Evolutionary conservation across 2,329 filamentous ascomycete species (phyloP).

Genomic region (Bisporella sp.): DNA sequence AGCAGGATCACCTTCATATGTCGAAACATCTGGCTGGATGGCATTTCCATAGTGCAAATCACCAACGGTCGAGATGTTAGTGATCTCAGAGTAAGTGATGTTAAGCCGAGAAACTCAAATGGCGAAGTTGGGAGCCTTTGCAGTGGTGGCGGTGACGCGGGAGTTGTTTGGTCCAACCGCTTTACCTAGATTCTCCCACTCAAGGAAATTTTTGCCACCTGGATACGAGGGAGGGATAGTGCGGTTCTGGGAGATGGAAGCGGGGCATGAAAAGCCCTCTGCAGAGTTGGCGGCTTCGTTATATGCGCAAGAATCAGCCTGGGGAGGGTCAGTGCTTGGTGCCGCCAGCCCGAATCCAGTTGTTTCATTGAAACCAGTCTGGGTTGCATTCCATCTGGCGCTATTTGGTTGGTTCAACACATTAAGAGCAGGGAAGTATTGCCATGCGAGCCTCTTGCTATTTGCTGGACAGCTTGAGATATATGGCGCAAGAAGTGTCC

Average conservation of each 20-base stretch:
- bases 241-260: conserved; percentile 62
- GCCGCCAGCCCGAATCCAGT: conserved; percentile 42
- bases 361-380: conserved; percentile 57
- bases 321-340: conserved; percentile 30
- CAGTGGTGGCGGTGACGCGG: conserved; percentile 61
- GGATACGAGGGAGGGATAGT: conserved; percentile 66
- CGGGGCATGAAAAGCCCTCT: conserved; percentile 49
- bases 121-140: conserved; percentile 56
- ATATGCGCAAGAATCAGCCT: conserved; percentile 41
- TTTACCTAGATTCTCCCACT: conserved; percentile 66
- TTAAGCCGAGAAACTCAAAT: conserved; percentile 75
- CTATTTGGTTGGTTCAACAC: conserved; percentile 74
- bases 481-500: conserved; percentile 75
- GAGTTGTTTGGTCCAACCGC: conserved; percentile 74
- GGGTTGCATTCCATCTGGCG: conserved; percentile 56
- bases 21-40: conserved; percentile 63
- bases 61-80: conserved; percentile 38
- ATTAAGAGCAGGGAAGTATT: conserved; percentile 70
- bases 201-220: conserved; percentile 62
- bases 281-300: conserved; percentile 41
- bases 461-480: conserved; percentile 69
- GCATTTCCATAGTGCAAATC: conserved; percentile 37
- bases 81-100: conserved; percentile 60
- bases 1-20: conserved; percentile 55
- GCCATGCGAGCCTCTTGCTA: conserved; percentile 71